These are phyloP conservation scores for Hygrocybe coccinea DNA, from an alignment of 768 basidiomycete species.

Conservation along the genomic window DNA sequence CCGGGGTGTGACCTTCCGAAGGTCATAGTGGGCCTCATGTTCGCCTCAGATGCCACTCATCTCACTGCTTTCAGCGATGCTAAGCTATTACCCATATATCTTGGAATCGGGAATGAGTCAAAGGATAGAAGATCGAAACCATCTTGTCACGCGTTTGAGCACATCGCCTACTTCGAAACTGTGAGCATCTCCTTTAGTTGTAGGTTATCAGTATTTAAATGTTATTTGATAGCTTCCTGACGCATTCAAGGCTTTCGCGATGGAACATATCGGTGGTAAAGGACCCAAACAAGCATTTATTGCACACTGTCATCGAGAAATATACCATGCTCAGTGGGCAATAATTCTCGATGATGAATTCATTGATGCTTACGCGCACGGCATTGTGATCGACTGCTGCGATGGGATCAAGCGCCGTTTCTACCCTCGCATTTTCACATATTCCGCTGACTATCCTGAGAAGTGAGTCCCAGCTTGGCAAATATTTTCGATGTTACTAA, in stretches of 20 bases:
- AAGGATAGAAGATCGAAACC: no score
- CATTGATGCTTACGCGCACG: constrained; percentile 25
- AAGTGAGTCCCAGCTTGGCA: neutral
- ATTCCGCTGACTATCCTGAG: constrained; percentile 27
- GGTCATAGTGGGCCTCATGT: constrained; percentile 22
- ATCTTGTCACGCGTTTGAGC: constrained; percentile 33
- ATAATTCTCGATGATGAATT: constrained; percentile 25
- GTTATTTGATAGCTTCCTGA: constrained; percentile 25
- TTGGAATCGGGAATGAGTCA: no score
- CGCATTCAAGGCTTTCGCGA: constrained; percentile 20
- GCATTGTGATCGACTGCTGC: constrained; percentile 25
- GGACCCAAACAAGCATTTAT: constrained; percentile 16
- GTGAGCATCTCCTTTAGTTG: constrained; percentile 18
- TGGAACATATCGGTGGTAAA: constrained; percentile 9
- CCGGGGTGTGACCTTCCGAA: constrained; percentile 5
- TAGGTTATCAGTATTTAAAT: neutral
- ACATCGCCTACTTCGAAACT: constrained; percentile 36
- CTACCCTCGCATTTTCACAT: constrained; percentile 19
- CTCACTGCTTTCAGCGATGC: constrained; percentile 32
- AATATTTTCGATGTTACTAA: neutral
- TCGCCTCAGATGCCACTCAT: constrained; percentile 29
- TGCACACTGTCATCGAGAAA: constrained; percentile 29
- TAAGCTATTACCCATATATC: constrained; percentile 30
- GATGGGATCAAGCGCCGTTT: constrained; percentile 25
- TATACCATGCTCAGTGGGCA: constrained; percentile 28